phyloP scores from a whole-genome alignment of 2,329 filamentous ascomycete genomes.

The Pezicula neosporulosa region DNA sequence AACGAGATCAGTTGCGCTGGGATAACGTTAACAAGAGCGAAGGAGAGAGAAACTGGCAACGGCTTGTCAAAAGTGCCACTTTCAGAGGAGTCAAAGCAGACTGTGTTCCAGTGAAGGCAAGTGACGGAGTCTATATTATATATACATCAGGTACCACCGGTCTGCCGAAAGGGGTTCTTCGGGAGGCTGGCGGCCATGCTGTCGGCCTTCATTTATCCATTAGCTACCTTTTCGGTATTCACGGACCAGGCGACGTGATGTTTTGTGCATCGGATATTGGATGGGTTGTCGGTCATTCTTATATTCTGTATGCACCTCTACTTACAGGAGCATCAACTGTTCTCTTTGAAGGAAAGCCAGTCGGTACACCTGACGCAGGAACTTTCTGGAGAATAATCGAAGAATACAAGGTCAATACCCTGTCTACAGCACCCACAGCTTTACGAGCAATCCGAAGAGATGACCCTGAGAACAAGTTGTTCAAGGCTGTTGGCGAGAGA shows the following conservation, averaged over 20 bases:
- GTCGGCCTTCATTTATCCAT: conserved; percentile 82
- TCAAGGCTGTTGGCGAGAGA: conserved; percentile 59
- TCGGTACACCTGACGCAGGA: conserved; percentile 83
- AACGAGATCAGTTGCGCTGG: conserved; percentile 76
- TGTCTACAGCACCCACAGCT: conserved; percentile 86
- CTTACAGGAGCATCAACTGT: conserved; percentile 82
- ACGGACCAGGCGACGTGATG: conserved; percentile 79
- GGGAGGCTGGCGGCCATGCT: conserved; percentile 82
- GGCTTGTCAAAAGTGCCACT: conserved; percentile 66
- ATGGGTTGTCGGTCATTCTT: conserved; percentile 85
- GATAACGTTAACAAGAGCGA: conserved; percentile 59
- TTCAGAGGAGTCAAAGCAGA: conserved; percentile 65
- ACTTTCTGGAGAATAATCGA: conserved; percentile 86
- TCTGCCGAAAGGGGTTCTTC: conserved; percentile 75
- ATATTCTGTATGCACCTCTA: conserved; percentile 86
- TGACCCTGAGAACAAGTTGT: conserved; percentile 68
- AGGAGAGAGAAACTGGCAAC: conserved; percentile 78
- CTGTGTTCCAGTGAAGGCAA: conserved; percentile 74
- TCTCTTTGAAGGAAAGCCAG: conserved; percentile 89
- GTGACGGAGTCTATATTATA: conserved; percentile 83
- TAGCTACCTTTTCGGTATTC: conserved; percentile 77
- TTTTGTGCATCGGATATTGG: conserved; percentile 76
- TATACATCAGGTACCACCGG: conserved; percentile 86
- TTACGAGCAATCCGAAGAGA: conserved; percentile 84
- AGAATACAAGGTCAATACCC: conserved; percentile 77